Base-by-base conservation (phyloP, 352 stramenopile species). In the Aphanomyces invadans region DNA sequence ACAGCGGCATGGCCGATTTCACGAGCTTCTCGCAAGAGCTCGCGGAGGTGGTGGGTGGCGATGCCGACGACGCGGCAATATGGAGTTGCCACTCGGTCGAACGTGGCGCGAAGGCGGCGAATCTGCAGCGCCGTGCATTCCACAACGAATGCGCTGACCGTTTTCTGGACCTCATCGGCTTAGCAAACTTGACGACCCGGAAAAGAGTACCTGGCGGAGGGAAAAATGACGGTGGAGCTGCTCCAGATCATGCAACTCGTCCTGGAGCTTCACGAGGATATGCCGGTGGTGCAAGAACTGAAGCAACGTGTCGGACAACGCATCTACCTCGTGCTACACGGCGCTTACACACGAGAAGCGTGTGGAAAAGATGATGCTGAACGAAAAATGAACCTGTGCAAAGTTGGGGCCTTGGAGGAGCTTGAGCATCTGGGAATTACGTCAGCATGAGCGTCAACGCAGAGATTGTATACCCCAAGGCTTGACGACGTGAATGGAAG, bases 361-460 rank as follows among this genome's bases (percentile, higher is more conserved):
- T 32, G 21, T 25, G 26, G 19, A 4, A 32, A 61, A 46, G 17
- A 55, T 15, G 15, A 32, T 26, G 45, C 2, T 28, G 45, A 21
- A 15, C 45, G 45, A 29, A 1, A 26, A 21, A 26, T 5, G 15
- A 4, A 21, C n/a, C 45, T 21, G 3, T 53, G n/a, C 15, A 21
- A 26, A 29, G 11, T 15, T 53, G 21, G 3, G 45, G 15, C 2
- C 19, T 53, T 29, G 45, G 9, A 63, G 29, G 10, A 63, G 55
- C 25, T 63, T 63, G n/a, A 63, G 55, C 55, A 63, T 63, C 55
- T 63, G 48, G 7, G 42, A 10, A 23, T 48, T 12, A 62, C 25
- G n/a, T n/a, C 12, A n/a, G 54, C 54, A 4, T 62, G 36, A 42
- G 7, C 36, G 36, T 42, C 7, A 7, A 42, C 15, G 36, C 21